Conservation (phyloP, 495 filamentous ascomycete genomes). For the Barbatosphaeria neglecta region DNA sequence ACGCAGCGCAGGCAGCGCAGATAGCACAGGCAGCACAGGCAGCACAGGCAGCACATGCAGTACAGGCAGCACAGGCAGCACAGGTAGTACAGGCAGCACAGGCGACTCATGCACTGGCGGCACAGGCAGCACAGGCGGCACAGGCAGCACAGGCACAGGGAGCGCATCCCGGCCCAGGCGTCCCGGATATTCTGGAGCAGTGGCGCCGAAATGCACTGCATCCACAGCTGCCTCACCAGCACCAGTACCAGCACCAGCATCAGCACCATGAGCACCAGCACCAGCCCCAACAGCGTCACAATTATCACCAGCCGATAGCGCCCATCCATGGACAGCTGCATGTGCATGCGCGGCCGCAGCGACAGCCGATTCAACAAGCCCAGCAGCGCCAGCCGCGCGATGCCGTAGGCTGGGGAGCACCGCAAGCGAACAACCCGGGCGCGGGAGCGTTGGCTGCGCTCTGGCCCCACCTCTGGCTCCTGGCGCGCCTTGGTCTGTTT, state of each 20-base stretch:
- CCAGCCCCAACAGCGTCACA: constrained; percentile 8
- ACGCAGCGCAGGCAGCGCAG: neutral
- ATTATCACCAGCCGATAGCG: too few species aligned
- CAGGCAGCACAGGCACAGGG: constrained; percentile 3
- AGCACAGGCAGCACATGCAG: neutral
- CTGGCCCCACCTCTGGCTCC: constrained; percentile 58
- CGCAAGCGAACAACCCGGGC: constrained; percentile 29
- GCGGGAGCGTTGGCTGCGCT: constrained; percentile 35
- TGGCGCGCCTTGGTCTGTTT: constrained; percentile 65
- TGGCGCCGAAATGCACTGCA: neutral
- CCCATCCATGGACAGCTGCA: too few species aligned
- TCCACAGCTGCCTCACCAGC: constrained; percentile 1
- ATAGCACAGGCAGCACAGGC: constrained; percentile 4
- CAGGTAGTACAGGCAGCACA: constrained; percentile 4
- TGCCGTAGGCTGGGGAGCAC: neutral
- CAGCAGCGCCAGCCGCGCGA: constrained; percentile 8
- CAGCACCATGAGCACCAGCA: constrained; percentile 1
- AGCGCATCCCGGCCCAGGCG: neutral
- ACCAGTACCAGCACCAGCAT: neutral
- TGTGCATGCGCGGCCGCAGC: constrained; percentile 3
- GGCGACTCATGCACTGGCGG: too few species aligned
- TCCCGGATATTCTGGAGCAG: neutral
- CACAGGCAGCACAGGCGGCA: constrained; percentile 2
- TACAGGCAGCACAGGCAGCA: constrained; percentile 3
- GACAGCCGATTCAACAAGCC: constrained; percentile 7